Base-by-base conservation (phyloP, 768 basidiomycete genomes). In the Amanita rimosa region DNA sequence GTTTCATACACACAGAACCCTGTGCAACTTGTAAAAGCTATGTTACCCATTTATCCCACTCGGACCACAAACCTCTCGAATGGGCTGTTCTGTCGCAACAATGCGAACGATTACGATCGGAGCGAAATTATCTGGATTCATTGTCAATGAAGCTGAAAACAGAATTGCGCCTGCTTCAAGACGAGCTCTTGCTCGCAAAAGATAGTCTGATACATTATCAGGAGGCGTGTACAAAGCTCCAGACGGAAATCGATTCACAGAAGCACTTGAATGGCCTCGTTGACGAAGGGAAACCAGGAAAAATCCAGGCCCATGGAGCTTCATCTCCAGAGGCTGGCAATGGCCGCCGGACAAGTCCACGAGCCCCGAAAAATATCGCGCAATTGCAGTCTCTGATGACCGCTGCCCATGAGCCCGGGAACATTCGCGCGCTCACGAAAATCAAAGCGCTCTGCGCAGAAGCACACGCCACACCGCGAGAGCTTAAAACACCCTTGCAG, bases 371-470 rank as follows among this genome's bases (percentile, higher is more conserved):
- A 59, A 67, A 53, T 54, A 56, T 73, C 29, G 66, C 62, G 8
- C 68, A 73, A 33, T 55, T 73, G 9, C 67, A 71, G 44, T 62
- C 66, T 3, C 67, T 73, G 48, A 71, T 73, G 54, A 62, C 59
- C 36, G 64, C 63, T 9, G 72, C 71, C 14, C 69, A 71, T 49
- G 66, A 70, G 54, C 68, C 68, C 1, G 66, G 68, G 0, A 72
- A 70, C 44, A 63, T 68, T 5, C 66, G 62, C 36, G 64, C 65
- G 27, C 60, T 73, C 45, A 57, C 62, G 31, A 69, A 62, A 52
- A 65, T 73, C 53, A 73, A 73, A 57, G 64, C 64, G 44, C 53
- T 73, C 35, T 73, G 72, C 54, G 64, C 69, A 0, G 69, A 71
- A 31, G 72, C 72, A 9, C 72, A 73, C 45, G 57, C 55, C 44